A percentile compares a stretch with the other conserved stretches of the same genome.
phyloP scores from a whole-genome alignment of 1,284 basidiomycete species.

The Apiotrichum laibachii region DNA sequence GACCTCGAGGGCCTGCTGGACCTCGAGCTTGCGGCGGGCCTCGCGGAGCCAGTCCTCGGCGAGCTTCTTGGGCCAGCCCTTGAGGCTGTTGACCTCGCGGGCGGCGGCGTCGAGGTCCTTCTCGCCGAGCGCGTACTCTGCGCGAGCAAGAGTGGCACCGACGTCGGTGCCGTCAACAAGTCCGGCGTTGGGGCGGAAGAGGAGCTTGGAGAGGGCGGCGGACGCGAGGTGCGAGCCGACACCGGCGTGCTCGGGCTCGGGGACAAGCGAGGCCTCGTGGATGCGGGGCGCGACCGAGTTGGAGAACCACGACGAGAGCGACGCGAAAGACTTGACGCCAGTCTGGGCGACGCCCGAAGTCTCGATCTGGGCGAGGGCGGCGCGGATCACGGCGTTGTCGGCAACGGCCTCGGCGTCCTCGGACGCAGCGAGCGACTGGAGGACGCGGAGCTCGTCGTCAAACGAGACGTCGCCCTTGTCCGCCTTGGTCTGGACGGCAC shows the following conservation, averaged over 20 bases:
- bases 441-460: slow-evolving; percentile 80
- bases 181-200: slow-evolving; percentile 71
- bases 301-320: slow-evolving; percentile 86
- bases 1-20: slow-evolving; percentile 89
- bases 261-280: slow-evolving; percentile 83
- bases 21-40: slow-evolving; percentile 82
- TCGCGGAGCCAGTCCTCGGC: slow-evolving; percentile 89
- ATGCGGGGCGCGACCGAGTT: slow-evolving; percentile 80
- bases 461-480: slow-evolving; percentile 65
- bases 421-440: slow-evolving; percentile 64
- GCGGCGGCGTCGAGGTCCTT: slow-evolving; percentile 90
- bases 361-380: slow-evolving; percentile 72
- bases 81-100: slow-evolving; percentile 86
- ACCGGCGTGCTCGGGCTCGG: slow-evolving; percentile 67
- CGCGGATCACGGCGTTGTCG: slow-evolving; percentile 57
- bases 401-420: slow-evolving; percentile 52
- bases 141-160: slow-evolving; percentile 77
- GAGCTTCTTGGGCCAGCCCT: slow-evolving; percentile 77
- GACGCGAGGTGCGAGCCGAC: slow-evolving; percentile 84
- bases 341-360: slow-evolving; percentile 70
- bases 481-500: slow-evolving; percentile 55
- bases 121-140: slow-evolving; percentile 85
- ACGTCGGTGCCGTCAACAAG: slow-evolving; percentile 75
- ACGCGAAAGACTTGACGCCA: slow-evolving; percentile 85
- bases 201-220: slow-evolving; percentile 68